Conservation (phyloP, 495 filamentous ascomycete genomes). For the Penicillium riverlandense region DNA sequence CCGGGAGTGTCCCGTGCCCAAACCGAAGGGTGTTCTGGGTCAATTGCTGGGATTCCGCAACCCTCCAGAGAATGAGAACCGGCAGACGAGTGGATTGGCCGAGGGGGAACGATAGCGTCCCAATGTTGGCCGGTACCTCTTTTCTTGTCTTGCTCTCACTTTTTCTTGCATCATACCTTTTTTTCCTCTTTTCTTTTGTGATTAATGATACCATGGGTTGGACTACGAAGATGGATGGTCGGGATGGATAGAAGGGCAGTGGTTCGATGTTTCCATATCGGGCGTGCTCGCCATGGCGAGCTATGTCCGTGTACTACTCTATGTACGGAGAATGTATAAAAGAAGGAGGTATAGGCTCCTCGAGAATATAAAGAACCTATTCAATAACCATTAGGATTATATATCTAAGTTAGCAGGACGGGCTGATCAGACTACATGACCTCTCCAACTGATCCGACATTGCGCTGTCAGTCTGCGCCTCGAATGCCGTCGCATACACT, state of each 20-base stretch:
- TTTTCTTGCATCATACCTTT: constrained; percentile 6
- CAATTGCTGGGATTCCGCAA: constrained; percentile 61
- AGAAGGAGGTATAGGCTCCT: background rate
- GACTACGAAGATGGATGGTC: constrained; percentile 4
- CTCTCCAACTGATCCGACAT: no score
- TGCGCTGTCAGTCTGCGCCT: no score
- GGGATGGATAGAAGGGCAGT: constrained; percentile 3
- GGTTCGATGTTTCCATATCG: background rate
- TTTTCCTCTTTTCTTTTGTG: constrained; percentile 9
- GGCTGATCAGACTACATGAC: no score
- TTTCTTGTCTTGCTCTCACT: background rate
- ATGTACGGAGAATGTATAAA: constrained; percentile 11
- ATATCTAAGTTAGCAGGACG: no score
- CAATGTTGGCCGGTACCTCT: background rate
- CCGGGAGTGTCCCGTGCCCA: constrained; percentile 73
- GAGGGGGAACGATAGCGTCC: constrained; percentile 8
- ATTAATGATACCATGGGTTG: constrained; percentile 23
- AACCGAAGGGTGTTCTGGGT: constrained; percentile 68
- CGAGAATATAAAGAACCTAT: no score
- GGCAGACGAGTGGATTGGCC: constrained; percentile 2
- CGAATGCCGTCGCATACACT: no score
- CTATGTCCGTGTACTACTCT: background rate
- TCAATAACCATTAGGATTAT: no score
- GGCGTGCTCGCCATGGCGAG: background rate
- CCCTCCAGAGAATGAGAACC: constrained; percentile 8